Evolutionary conservation across 345 rosid species (phyloP).

Genomic region (Populus nigra): DNA sequence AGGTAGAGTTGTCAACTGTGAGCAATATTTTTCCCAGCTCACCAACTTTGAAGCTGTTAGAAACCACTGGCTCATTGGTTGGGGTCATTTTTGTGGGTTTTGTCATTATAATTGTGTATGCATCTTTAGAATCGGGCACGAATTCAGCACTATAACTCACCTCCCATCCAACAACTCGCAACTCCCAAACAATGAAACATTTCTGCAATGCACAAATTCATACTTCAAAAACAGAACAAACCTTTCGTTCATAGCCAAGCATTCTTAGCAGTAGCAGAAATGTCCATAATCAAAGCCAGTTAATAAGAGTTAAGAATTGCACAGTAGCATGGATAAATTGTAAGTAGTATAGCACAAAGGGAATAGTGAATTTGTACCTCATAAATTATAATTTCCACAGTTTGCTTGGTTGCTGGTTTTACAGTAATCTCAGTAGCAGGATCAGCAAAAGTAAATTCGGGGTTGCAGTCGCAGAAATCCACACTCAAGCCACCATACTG

Average conservation of each 20-base stretch:
- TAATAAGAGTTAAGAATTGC: not conserved
- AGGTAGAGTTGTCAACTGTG: slow-evolving; percentile 70
- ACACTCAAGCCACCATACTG: slow-evolving; percentile 88
- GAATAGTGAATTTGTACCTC: slow-evolving; percentile 46
- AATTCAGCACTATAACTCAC: slow-evolving; percentile 82
- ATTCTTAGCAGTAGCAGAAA: not conserved
- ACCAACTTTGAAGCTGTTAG: slow-evolving; percentile 60
- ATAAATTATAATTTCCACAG: slow-evolving; percentile 74
- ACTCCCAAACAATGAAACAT: slow-evolving; percentile 82
- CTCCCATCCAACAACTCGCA: slow-evolving; percentile 92
- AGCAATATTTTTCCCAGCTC: slow-evolving; percentile 77
- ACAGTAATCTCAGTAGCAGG: slow-evolving; percentile 63
- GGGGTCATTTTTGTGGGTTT: slow-evolving; percentile 68
- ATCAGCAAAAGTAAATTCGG: slow-evolving; percentile 68
- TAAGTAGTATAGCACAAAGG: not conserved
- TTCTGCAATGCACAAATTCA: slow-evolving; percentile 39
- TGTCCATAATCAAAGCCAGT: not conserved
- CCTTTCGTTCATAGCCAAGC: not conserved
- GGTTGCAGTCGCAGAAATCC: slow-evolving; percentile 76
- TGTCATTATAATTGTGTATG: slow-evolving; percentile 64
- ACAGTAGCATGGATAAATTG: not conserved
- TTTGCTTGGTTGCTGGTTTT: slow-evolving; percentile 80
- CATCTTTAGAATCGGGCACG: slow-evolving; percentile 62
- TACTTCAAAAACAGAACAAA: not conserved
- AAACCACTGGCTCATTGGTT: slow-evolving; percentile 63